Percentiles rank a stretch among this genome's conserved stretches.
phyloP scores from a whole-genome alignment of 2,329 filamentous ascomycete species.

The Fusarium sulawesiense region DNA sequence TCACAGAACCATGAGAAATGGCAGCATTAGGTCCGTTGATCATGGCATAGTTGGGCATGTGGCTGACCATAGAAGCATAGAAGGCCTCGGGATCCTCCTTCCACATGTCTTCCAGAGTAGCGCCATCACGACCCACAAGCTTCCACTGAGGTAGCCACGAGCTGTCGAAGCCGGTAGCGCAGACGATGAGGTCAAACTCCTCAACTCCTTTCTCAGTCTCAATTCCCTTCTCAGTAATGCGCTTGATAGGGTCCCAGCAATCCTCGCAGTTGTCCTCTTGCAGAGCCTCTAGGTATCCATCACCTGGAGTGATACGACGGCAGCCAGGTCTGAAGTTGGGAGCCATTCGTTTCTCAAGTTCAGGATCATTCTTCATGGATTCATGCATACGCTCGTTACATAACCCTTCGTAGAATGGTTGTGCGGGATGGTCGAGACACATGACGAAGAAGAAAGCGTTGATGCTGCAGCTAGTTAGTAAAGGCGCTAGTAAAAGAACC shows the following conservation, averaged over 20 bases:
- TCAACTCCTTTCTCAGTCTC: not conserved
- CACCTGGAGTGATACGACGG: not conserved
- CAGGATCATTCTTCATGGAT: constrained; percentile 1
- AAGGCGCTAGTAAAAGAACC: accelerated
- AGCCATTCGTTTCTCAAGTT: not conserved
- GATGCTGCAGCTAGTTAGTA: not conserved
- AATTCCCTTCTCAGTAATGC: not conserved
- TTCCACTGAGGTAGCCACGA: constrained; percentile 1
- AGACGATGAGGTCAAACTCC: constrained; percentile 11
- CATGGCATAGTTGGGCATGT: constrained; percentile 7
- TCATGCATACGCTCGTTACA: constrained; percentile 10
- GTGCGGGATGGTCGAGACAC: constrained; percentile 8
- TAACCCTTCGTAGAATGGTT: constrained; percentile 2
- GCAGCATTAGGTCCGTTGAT: constrained; percentile 4
- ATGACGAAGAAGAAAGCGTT: constrained; percentile 15
- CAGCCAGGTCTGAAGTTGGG: constrained; percentile 1
- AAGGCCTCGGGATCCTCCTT: constrained; percentile 5
- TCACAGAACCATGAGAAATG: not conserved
- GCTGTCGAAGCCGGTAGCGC: constrained; percentile 8
- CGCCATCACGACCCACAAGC: not conserved
- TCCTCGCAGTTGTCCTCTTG: not conserved
- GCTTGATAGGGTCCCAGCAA: not conserved
- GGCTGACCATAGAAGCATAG: not conserved
- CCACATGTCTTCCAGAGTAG: not conserved
- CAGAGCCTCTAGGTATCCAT: constrained; percentile 6